Conservation (phyloP, 2,329 filamentous ascomycete species). For the Phialocephala subalpina region DNA sequence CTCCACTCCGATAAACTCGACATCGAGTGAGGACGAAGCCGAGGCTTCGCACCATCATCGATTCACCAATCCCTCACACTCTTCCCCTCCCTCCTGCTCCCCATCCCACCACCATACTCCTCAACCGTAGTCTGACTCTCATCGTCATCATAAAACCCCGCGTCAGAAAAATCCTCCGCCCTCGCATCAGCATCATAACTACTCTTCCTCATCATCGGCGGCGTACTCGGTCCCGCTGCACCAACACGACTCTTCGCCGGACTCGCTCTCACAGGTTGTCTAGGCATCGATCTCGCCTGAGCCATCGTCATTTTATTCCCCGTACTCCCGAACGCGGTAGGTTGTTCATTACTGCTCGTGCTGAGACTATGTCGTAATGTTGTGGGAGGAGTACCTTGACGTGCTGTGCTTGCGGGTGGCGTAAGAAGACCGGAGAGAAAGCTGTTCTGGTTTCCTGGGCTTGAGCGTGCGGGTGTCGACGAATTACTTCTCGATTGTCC, state of each 20-base stretch:
- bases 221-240: constrained; percentile 52
- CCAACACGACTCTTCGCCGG: constrained; percentile 39
- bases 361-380: background rate
- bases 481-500: constrained; percentile 7
- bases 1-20: too few relatives aligned
- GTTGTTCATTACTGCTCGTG: constrained; percentile 52
- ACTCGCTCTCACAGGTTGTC: constrained; percentile 45
- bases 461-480: constrained; percentile 14
- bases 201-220: constrained; percentile 66
- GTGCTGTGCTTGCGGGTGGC: constrained; percentile 72
- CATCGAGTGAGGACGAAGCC: too few relatives aligned
- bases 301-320: constrained; percentile 65
- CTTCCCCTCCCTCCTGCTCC: background rate
- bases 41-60: too few relatives aligned
- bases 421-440: constrained; percentile 86
- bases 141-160: constrained; percentile 47
- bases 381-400: constrained; percentile 37
- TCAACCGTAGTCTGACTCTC: constrained; percentile 37
- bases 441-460: constrained; percentile 56
- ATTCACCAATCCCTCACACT: background rate
- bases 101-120: background rate
- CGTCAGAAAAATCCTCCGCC: constrained; percentile 55
- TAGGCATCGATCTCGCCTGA: constrained; percentile 41
- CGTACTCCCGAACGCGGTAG: constrained; percentile 68
- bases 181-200: constrained; percentile 69